Evolutionary conservation across 108 stramenopile species (phyloP).

Genomic region (Skeletonema menzelii): DNA sequence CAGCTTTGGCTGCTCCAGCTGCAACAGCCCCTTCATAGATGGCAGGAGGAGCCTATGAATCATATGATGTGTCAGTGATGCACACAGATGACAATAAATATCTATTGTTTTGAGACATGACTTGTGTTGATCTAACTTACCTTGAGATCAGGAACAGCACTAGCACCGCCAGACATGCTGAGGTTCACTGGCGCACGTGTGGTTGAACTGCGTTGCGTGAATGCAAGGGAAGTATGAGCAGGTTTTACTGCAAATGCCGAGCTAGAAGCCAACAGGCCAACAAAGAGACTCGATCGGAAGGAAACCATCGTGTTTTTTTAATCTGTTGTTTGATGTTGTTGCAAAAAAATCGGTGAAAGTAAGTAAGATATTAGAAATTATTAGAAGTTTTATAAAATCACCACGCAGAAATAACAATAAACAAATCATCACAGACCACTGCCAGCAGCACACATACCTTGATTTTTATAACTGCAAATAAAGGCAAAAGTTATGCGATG

Average conservation of each 20-base stretch:
- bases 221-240: slow-evolving; percentile 14
- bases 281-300: slow-evolving; percentile 32
- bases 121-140: slow-evolving; percentile 14
- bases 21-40: slow-evolving; percentile 81
- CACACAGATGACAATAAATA: not conserved
- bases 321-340: not conserved
- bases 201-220: slow-evolving; percentile 17
- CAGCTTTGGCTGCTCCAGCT: slow-evolving; percentile 79
- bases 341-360: not conserved
- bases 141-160: slow-evolving; percentile 51
- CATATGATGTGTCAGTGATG: not conserved
- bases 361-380: not conserved
- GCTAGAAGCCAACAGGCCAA: slow-evolving; percentile 42
- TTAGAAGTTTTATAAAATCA: no score
- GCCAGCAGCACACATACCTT: no score
- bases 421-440: no score
- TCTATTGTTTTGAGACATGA: not conserved
- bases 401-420: no score
- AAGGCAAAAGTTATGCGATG: no score
- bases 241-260: slow-evolving; percentile 46
- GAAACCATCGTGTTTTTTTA: slow-evolving; percentile 22
- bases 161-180: slow-evolving; percentile 59
- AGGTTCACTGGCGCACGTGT: slow-evolving; percentile 37
- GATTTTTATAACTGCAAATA: no score
- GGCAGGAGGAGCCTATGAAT: slow-evolving; percentile 62